Conservation (phyloP, 2,329 filamentous ascomycete genomes). For the Talaromyces sp. region DNA sequence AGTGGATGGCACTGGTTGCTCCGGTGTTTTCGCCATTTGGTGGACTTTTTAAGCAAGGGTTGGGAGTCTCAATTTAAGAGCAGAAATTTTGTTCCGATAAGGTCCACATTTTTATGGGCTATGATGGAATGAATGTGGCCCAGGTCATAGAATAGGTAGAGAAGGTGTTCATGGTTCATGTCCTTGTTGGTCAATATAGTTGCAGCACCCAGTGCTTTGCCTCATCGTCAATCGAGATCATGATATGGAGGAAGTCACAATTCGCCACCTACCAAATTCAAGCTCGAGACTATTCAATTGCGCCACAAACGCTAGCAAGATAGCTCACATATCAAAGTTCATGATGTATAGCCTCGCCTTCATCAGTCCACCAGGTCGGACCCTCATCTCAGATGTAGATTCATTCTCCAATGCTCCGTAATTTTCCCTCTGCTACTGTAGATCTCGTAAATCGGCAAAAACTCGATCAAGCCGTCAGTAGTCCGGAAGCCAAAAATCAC, state of each 20-base stretch:
- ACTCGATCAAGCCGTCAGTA: not conserved
- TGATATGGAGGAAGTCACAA: not conserved
- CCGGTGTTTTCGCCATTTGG: not conserved
- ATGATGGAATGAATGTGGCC: not conserved
- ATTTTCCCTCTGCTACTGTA: not conserved
- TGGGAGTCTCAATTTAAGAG: not conserved
- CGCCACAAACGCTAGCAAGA: not conserved
- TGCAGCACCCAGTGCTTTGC: not conserved
- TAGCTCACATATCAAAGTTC: not conserved
- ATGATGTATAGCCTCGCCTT: not conserved
- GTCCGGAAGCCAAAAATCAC: not conserved
- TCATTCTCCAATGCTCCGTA: not conserved
- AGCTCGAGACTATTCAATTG: too few relatives aligned
- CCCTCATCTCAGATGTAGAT: not conserved
- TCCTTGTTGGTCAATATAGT: not conserved
- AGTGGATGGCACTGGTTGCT: not conserved
- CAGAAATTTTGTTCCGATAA: not conserved
- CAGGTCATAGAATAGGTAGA: not conserved
- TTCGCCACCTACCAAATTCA: not conserved
- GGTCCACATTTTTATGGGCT: not conserved
- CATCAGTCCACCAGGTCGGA: not conserved
- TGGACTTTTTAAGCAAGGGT: slow-evolving; percentile 8
- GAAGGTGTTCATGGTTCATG: not conserved
- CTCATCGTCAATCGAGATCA: not conserved
- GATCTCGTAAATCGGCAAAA: not conserved